Evolutionary conservation across 1,284 basidiomycete genomes (phyloP), one percentile per base, ranked within the genome.

Genomic region (Cystobasidium slooffiae): DNA sequence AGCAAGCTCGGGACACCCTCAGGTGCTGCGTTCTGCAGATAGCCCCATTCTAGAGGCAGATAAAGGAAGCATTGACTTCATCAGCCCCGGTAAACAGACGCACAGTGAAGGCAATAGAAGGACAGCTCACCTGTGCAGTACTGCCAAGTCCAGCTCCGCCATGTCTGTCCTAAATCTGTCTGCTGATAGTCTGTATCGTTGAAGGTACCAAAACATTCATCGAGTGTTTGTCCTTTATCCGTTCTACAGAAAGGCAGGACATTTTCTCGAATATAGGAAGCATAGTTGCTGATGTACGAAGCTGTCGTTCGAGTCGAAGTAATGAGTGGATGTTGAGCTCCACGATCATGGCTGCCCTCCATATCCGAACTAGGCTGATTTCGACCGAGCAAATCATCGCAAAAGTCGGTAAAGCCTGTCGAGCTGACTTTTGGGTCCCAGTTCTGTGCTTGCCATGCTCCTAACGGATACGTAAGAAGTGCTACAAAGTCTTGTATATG

Each of bases 81-180:
- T n/a, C n/a, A n/a, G n/a, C n/a, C n/a, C n/a, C n/a, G n/a, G n/a
- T n/a, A n/a, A n/a, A n/a, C n/a, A n/a, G n/a, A n/a, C n/a, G n/a
- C n/a, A n/a, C n/a, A n/a, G n/a, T n/a, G n/a, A n/a, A n/a, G n/a
- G n/a, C n/a, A 5, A n/a, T 46, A 24, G 37, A 31, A 47, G 39
- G 37, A 53, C 20, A 41, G 5, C 77, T 63, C 53, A 77, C 77
- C 77, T 6, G 78, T 79, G 75, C 79, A 77, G 55, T 78, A 78
- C 82, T 97, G 94, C 86, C 94, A 98, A 1, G 86, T 81, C 95
- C 95, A 98, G 12, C 91, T 85, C 55, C 93, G 86, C 92, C 93
- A 95, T 0, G 85, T 86, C 81, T 91, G 86, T 74, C 78, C 76
- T 7, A 92, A 83, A 14, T 86, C 86, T 0, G 86, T 87, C 14